Base-by-base conservation (phyloP, 192 early-diverging fungal genomes). In the Geosiphon pyriformis region DNA sequence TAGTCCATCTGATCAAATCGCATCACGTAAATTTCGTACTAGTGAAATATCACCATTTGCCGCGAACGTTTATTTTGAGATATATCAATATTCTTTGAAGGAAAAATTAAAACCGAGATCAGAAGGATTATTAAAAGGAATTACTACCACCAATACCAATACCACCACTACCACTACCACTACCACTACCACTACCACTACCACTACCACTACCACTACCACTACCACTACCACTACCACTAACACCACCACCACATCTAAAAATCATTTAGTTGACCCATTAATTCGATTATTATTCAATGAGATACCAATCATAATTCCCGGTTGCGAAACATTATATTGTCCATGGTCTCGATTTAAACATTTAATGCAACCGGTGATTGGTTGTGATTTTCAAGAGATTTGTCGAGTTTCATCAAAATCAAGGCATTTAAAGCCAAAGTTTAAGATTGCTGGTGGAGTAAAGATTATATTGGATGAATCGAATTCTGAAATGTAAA, bases 51-150 rank as follows among this genome's bases (percentile, higher is more conserved):
- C 29, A 2, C 49, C 48, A 12, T 64, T 64, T 64, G 20, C 27
- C 23, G 18, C 62, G 22, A 64, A 64, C 23, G 3, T 64, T 18
- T 64, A 64, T 34, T 64, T 64, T 52, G 62, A 64, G 27, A 34
- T 64, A 15, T 64, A 52, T 52, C 29, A 29, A 12, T 64, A 49
- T 35, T 4, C 37, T 34, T 20, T 17, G 4, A 59, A 20, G 2
- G 20, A 59, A 34, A 20, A 33, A 12, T 0, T 3, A 1, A 15
- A 30, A 12, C 29, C 33, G 8, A n/a, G n/a, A n/a, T n/a, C n/a
- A n/a, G n/a, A n/a, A n/a, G n/a, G n/a, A n/a, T n/a, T n/a, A n/a
- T n/a, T n/a, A n/a, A n/a, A n/a, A n/a, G n/a, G n/a, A n/a, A n/a
- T n/a, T n/a, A n/a, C n/a, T n/a, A n/a, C n/a, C n/a, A n/a, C n/a